Percentiles rank a stretch among this genome's conserved stretches.
Conservation (phyloP, 345 rosid genomes). For the Corchorus capsularis region DNA sequence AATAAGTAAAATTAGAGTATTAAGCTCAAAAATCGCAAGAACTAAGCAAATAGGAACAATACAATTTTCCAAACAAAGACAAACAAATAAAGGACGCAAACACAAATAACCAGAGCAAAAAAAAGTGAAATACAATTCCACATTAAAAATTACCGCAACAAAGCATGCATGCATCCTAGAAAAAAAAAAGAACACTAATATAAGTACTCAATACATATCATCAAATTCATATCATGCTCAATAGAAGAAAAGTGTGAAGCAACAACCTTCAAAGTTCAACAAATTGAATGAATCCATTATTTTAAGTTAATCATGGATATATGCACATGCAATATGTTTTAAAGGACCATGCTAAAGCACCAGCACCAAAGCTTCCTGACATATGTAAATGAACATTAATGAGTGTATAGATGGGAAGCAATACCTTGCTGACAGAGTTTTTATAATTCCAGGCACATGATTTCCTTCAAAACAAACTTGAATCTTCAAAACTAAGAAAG, state of each 20-base stretch:
- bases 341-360: neutral
- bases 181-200: too few species aligned
- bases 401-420: conserved; percentile 8
- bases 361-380: neutral
- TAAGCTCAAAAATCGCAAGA: too few species aligned
- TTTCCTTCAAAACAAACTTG: conserved; percentile 95
- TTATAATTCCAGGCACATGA: conserved; percentile 99
- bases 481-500: too few species aligned
- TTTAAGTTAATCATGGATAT: neutral
- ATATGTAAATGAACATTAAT: too few species aligned
- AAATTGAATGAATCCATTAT: conserved; percentile 10
- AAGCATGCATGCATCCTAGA: too few species aligned
- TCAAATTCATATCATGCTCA: conserved; percentile 99
- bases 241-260: conserved; percentile 97
- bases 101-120: too few species aligned
- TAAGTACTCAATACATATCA: conserved; percentile 99
- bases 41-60: too few species aligned
- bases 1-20: too few species aligned
- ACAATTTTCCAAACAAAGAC: too few species aligned
- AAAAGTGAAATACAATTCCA: too few species aligned
- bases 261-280: conserved; percentile 67
- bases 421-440: conserved; percentile 93
- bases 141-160: too few species aligned
- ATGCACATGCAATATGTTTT: neutral
- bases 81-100: too few species aligned